Conservation (phyloP, 495 filamentous ascomycete genomes). For the Entonaema liquescens region DNA sequence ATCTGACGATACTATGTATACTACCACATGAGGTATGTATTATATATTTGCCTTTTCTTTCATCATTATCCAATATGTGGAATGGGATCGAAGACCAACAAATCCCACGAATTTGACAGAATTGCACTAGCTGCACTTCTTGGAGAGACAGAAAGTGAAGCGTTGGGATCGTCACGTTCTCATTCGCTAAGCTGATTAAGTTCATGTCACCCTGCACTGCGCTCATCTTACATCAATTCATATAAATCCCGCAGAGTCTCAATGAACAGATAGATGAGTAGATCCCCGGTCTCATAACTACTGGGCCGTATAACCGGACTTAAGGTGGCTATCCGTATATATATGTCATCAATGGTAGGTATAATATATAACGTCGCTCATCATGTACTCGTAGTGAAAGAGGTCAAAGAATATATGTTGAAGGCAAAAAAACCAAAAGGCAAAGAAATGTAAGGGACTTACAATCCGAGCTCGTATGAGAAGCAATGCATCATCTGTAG, state of each 20-base stretch:
- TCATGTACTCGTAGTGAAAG: background rate
- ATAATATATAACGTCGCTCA: background rate
- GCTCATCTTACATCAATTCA: slow-evolving; percentile 16
- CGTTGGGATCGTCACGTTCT: slow-evolving; percentile 11
- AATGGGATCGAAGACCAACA: slow-evolving; percentile 7
- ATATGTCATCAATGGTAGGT: background rate
- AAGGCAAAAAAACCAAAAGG: background rate
- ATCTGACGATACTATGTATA: slow-evolving; percentile 18
- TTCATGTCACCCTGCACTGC: slow-evolving; percentile 10
- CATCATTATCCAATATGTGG: slow-evolving; percentile 12
- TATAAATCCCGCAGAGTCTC: slow-evolving; percentile 33
- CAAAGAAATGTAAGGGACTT: background rate
- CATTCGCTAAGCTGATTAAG: slow-evolving; percentile 2
- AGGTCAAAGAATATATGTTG: background rate
- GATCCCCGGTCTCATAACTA: slow-evolving; percentile 18
- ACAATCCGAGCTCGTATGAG: background rate
- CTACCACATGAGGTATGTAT: no score
- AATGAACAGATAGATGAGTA: slow-evolving; percentile 10
- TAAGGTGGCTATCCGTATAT: background rate
- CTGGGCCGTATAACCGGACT: slow-evolving; percentile 4
- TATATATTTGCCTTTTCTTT: background rate
- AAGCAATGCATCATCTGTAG: background rate
- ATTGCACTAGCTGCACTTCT: background rate
- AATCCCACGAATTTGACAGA: background rate
- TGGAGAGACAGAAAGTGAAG: slow-evolving; percentile 1